These are phyloP conservation scores for Apophysomyces variabilis DNA, from an alignment of 371 early-diverging fungal genomes.

Conservation along the genomic window DNA sequence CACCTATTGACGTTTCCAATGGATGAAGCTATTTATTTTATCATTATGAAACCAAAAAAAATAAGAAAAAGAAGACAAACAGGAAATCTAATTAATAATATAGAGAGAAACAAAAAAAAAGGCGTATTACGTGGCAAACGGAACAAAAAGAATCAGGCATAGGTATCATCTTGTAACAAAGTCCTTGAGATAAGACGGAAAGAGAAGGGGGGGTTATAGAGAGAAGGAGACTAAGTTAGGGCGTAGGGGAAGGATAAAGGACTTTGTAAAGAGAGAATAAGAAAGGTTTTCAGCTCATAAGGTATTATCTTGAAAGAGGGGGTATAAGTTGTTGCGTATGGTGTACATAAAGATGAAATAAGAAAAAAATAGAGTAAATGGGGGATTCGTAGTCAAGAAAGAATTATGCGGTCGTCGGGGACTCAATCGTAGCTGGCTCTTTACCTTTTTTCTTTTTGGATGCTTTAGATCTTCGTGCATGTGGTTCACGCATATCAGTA, in stretches of 20 bases:
- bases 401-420: background rate
- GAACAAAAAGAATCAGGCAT: background rate
- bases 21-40: background rate
- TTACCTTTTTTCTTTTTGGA: conserved; percentile 2
- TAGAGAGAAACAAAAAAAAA: background rate
- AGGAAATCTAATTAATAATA: conserved; percentile 1
- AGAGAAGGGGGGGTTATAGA: too few relatives aligned
- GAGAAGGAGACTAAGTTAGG: background rate
- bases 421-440: conserved; percentile 2
- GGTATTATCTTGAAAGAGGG: background rate
- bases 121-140: conserved; percentile 8
- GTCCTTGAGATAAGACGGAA: background rate
- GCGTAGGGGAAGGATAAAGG: background rate
- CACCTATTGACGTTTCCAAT: too few relatives aligned
- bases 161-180: conserved; percentile 10
- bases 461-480: background rate
- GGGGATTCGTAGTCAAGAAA: background rate
- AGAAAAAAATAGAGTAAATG: background rate
- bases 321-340: conserved; percentile 5
- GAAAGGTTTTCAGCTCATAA: background rate
- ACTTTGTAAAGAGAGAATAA: background rate
- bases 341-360: background rate
- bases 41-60: background rate
- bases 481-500: conserved; percentile 3
- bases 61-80: conserved; percentile 5